A percentile compares a stretch with the other conserved stretches of the same genome.
These are phyloP conservation scores for Prunus armeniaca DNA, from an alignment of 306 rosid species.

Conservation along the genomic window DNA sequence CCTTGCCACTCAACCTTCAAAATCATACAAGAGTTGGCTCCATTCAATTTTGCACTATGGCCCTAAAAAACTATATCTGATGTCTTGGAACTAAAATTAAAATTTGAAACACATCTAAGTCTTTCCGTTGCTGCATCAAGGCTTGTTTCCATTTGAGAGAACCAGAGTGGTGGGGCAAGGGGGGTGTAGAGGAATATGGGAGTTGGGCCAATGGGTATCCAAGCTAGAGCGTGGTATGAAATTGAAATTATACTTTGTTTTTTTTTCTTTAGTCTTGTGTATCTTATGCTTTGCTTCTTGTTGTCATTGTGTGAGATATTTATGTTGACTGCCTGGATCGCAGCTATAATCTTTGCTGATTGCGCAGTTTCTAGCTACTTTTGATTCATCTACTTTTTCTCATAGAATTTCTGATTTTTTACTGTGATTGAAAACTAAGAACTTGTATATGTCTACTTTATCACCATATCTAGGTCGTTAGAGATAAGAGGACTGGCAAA, in stretches of 20 bases:
- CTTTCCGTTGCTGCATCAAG: not conserved
- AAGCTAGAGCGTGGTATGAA: not conserved
- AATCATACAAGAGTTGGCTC: not conserved
- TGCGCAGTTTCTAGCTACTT: not conserved
- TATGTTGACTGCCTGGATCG: not conserved
- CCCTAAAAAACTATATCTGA: not conserved
- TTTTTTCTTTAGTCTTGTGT: not conserved
- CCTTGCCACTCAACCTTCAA: not conserved
- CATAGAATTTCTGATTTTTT: not conserved
- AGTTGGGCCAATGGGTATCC: not conserved
- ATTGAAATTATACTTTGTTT: not conserved
- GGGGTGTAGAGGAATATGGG: not conserved
- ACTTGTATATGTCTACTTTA: constrained; percentile 7
- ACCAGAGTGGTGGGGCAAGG: not conserved
- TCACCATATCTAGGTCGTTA: constrained; percentile 63
- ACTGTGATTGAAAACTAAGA: not conserved
- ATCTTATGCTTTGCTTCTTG: not conserved
- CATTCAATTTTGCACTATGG: not conserved
- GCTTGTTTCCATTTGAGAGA: not conserved
- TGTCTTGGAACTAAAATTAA: not conserved
- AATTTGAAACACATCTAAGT: not conserved
- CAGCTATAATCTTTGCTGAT: not conserved
- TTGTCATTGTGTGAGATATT: not conserved
- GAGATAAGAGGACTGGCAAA: constrained; percentile 96
- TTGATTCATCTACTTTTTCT: not conserved